phyloP scores from a whole-genome alignment of 495 filamentous ascomycete genomes.

The Arthonia radiata region DNA sequence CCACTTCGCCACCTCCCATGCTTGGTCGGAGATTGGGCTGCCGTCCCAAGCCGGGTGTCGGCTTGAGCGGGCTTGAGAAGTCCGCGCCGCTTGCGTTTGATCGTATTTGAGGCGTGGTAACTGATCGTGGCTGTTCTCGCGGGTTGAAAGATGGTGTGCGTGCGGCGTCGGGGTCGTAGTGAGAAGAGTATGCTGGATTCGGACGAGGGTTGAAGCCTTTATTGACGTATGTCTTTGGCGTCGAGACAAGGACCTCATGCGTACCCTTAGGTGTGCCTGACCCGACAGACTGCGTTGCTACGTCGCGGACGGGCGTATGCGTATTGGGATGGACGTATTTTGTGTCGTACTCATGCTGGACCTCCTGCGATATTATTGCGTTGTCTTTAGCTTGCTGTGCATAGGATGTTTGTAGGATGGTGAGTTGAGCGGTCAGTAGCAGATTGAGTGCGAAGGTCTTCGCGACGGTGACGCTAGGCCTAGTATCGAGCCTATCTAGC shows the following conservation, averaged over 20 bases:
- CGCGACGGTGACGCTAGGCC: conserved; percentile 63
- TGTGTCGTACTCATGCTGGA: conserved; percentile 82
- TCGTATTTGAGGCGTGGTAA: background rate
- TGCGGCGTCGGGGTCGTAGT: conserved; percentile 44
- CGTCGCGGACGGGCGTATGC: conserved; percentile 58
- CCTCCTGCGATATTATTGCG: conserved; percentile 64
- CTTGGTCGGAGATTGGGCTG: conserved; percentile 20
- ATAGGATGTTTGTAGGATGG: conserved; percentile 41
- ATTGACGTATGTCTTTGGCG: conserved; percentile 52
- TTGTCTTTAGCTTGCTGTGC: conserved; percentile 68
- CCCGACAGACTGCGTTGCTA: conserved; percentile 43
- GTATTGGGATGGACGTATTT: conserved; percentile 87
- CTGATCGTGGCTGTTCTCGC: background rate
- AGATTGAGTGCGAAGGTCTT: conserved; percentile 46
- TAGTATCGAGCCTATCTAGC: conserved; percentile 41
- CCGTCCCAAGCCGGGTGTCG: conserved; percentile 7
- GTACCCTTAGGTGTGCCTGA: conserved; percentile 14
- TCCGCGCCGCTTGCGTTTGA: conserved; percentile 14
- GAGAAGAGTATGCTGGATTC: conserved; percentile 64
- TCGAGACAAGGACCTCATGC: conserved; percentile 39
- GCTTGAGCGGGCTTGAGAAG: conserved; percentile 25
- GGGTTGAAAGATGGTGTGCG: conserved; percentile 1
- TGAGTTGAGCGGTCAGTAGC: conserved; percentile 55
- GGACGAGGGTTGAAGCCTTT: conserved; percentile 66
- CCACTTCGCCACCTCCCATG: conserved; percentile 18